These are phyloP conservation scores for Paradendryphiella salina DNA, from an alignment of 2,329 filamentous ascomycete genomes.

Conservation along the genomic window DNA sequence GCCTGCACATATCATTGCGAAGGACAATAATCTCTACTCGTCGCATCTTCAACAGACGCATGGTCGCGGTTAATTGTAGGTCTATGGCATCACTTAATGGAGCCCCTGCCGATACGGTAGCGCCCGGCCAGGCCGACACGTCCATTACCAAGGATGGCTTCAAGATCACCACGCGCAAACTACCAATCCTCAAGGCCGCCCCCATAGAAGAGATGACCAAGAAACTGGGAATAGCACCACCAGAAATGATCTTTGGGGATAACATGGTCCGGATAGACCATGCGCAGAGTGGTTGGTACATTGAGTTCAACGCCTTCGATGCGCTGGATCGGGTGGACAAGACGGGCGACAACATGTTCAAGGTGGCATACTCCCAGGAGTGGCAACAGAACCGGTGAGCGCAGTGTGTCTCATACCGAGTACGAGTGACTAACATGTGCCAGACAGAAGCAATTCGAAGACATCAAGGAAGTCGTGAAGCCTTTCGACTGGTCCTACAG, in stretches of 20 bases:
- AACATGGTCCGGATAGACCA: conserved; percentile 81
- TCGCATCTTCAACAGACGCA: background rate
- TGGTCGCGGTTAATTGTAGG: background rate
- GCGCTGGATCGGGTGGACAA: conserved; percentile 93
- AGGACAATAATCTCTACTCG: background rate
- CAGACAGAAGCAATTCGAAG: conserved; percentile 77
- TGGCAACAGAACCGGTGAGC: conserved; percentile 72
- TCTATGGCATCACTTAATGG: conserved; percentile 39
- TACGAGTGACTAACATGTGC: conserved; percentile 11
- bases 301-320: conserved; percentile 82
- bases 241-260: conserved; percentile 99
- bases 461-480: conserved; percentile 90
- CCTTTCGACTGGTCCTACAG: conserved; percentile 99
- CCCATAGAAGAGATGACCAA: conserved; percentile 85
- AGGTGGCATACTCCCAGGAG: conserved; percentile 87
- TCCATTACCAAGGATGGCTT: conserved; percentile 58
- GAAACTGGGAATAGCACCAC: conserved; percentile 80
- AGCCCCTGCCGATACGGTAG: conserved; percentile 39
- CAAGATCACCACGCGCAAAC: conserved; percentile 79
- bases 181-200: conserved; percentile 89
- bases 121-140: conserved; percentile 41
- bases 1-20: conserved; percentile 8
- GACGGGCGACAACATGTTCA: conserved; percentile 85
- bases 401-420: background rate
- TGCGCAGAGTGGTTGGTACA: conserved; percentile 71